Base-by-base conservation (phyloP, 306 rosid genomes). In the Chamaecrista fasciculata region DNA sequence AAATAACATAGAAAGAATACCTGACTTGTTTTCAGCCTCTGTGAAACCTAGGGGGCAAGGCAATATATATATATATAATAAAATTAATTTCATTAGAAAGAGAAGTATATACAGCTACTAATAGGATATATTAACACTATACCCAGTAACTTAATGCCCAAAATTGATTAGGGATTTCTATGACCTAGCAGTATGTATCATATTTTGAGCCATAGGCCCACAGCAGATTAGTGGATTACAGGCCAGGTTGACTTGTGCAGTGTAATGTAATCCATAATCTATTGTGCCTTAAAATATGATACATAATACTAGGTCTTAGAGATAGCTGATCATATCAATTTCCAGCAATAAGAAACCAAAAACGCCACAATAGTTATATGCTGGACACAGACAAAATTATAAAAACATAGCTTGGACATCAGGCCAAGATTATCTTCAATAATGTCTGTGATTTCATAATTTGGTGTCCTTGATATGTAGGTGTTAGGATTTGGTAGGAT, bases 1-100 rank as follows among this genome's bases (percentile, higher is more conserved):
- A 74, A 91, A 85, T 67, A 94, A 76, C 37, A 72, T 74, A 75
- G 18, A 71, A 72, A 91, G 85, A 72, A 91, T 85, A 76, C 87
- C 85, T 0, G 85, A 67, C 75, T 85, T 86, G 79, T 73, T 90
- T 76, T 80, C 79, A 66, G 76, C 78, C 74, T 60, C 77, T 18
- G 39, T 23, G 43, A 26, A 60, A 81, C 84, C 97, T 86, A 77
- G 28, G 48, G 40, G 50, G 71, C 66, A 68, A 64, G 66, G 70
- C 69, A 77, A 50, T 48, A 66, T 33, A 2, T 33, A 4, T 33
- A 4, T 33, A 33, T 8, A 33, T 4, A 33, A 33, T 5, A 33
- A 33, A 8, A 33, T 33, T n/a, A n/a, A 33, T 33, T 33, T 33
- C 6, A 33, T 33, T 4, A 33, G 36, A 33, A 33, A 33, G 36